phyloP scores from a whole-genome alignment of 352 stramenopile species.

The Pythium coloratum region DNA sequence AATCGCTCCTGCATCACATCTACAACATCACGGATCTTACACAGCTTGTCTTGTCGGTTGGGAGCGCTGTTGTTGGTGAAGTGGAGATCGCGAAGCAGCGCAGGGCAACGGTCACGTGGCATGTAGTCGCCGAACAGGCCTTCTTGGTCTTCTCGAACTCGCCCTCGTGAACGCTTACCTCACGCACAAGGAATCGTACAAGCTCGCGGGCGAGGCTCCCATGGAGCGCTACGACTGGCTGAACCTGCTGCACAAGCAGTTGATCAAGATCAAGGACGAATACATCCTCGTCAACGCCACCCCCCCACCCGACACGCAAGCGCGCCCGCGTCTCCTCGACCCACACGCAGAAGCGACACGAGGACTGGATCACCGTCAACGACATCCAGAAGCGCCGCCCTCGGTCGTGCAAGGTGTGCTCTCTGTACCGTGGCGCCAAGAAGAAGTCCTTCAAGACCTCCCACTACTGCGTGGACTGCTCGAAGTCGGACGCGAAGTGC shows the following conservation, averaged over 20 bases:
- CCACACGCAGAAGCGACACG: not conserved
- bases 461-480: constrained; percentile 9
- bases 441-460: constrained; percentile 18
- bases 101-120: too few relatives aligned
- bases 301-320: not conserved
- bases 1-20: too few relatives aligned
- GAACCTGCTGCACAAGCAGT: not conserved
- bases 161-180: constrained; percentile 15
- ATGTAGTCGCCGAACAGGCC: too few relatives aligned
- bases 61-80: too few relatives aligned
- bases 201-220: not conserved
- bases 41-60: too few relatives aligned
- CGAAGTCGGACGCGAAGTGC: too few relatives aligned
- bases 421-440: constrained; percentile 9
- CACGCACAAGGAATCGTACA: constrained; percentile 9
- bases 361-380: not conserved
- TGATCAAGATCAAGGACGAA: constrained; percentile 1
- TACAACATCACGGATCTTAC: too few relatives aligned
- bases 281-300: not conserved
- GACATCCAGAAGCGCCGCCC: constrained; percentile 3
- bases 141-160: constrained; percentile 34
- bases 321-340: not conserved
- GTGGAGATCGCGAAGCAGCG: too few relatives aligned
- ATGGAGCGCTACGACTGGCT: not conserved
- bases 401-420: not conserved